A percentile compares a stretch with the other conserved stretches of the same genome.
Conservation (phyloP, 768 basidiomycete genomes). For the Rhodosporidiobolus sp. region DNA sequence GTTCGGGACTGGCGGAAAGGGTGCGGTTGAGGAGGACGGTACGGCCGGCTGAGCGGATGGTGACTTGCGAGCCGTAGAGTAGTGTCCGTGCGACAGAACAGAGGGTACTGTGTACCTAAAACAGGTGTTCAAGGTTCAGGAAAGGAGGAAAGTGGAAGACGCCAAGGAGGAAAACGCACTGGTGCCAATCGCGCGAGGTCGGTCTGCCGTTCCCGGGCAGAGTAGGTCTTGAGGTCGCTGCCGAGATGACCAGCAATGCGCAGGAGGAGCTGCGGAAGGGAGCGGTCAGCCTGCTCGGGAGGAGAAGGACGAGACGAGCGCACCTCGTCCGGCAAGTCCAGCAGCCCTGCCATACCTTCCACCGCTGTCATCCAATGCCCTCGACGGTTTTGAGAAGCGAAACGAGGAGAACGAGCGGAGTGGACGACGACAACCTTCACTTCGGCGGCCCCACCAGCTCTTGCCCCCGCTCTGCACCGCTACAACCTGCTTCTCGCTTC, state of each 20-base stretch:
- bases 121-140: neutral
- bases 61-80: conserved; percentile 12
- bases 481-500: neutral
- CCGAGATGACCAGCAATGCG: neutral
- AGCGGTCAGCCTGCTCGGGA: neutral
- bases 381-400: neutral
- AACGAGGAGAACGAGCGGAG: neutral
- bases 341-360: neutral
- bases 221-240: neutral
- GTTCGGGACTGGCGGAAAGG: neutral
- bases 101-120: neutral
- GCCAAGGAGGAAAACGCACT: neutral
- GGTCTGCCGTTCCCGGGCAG: conserved; percentile 7
- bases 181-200: conserved; percentile 11
- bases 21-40: conserved; percentile 12
- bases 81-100: neutral
- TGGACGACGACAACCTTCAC: neutral
- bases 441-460: too few species aligned
- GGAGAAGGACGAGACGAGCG: neutral
- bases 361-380: too few species aligned
- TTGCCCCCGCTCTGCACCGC: neutral
- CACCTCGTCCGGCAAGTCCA: conserved; percentile 3
- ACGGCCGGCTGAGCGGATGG: conserved; percentile 17
- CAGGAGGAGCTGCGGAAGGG: conserved; percentile 15
- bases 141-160: neutral